phyloP scores from a whole-genome alignment of 2,329 filamentous ascomycete genomes.

The Aspergillus proliferans region DNA sequence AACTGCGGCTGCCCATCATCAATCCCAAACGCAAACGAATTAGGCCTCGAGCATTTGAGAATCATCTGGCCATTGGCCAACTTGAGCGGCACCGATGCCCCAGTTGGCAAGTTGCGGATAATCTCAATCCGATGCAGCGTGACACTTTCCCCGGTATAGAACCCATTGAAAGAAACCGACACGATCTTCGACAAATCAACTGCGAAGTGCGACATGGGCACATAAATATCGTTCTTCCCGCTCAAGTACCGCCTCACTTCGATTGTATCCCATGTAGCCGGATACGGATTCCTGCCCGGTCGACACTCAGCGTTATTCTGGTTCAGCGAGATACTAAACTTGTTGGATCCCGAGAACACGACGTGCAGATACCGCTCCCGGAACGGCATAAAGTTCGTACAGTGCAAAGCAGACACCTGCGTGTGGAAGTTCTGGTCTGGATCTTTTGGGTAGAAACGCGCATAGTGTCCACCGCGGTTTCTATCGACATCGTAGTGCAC shows the following conservation, averaged over 20 bases:
- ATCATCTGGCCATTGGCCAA: slow-evolving; percentile 56
- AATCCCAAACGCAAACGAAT: slow-evolving; percentile 67
- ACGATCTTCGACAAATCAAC: slow-evolving; percentile 52
- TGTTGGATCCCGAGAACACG: slow-evolving; percentile 55
- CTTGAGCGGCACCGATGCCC: slow-evolving; percentile 52
- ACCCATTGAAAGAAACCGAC: slow-evolving; percentile 59
- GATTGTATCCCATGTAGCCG: slow-evolving; percentile 62
- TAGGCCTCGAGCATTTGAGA: slow-evolving; percentile 60
- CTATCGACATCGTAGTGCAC: slow-evolving; percentile 47
- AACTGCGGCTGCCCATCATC: slow-evolving; percentile 59
- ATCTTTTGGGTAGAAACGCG: slow-evolving; percentile 54
- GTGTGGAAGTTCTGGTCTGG: slow-evolving; percentile 58
- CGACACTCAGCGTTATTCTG: slow-evolving; percentile 61
- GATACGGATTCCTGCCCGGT: slow-evolving; percentile 51
- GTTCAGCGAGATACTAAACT: slow-evolving; percentile 59
- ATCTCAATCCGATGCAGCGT: slow-evolving; percentile 58
- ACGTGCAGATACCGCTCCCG: slow-evolving; percentile 59
- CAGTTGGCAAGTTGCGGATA: slow-evolving; percentile 48
- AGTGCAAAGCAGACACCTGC: slow-evolving; percentile 48
- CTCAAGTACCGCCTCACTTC: slow-evolving; percentile 57
- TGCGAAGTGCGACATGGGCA: slow-evolving; percentile 61
- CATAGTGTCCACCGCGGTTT: slow-evolving; percentile 19
- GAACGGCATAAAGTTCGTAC: slow-evolving; percentile 51
- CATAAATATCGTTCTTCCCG: slow-evolving; percentile 52
- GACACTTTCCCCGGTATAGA: slow-evolving; percentile 48